Evolutionary conservation across 2,329 filamentous ascomycete genomes (phyloP).

Genomic region (Teratosphaeria gauchensis): DNA sequence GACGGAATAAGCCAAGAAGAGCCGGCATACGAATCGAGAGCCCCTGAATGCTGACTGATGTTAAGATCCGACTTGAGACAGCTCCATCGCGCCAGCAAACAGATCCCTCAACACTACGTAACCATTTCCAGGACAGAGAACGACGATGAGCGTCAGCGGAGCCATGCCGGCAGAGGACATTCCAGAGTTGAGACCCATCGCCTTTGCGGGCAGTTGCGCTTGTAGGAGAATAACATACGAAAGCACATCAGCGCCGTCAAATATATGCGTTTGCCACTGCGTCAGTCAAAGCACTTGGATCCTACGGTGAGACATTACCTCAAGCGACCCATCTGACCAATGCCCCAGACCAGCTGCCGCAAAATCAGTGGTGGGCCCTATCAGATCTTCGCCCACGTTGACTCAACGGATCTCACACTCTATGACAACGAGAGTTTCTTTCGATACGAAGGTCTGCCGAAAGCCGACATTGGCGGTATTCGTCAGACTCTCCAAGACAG

Average conservation of each 20-base stretch:
- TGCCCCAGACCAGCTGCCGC: slow-evolving; percentile 10
- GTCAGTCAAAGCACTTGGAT: neutral
- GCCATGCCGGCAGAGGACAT: neutral
- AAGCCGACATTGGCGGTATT: slow-evolving; percentile 9
- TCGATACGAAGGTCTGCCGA: slow-evolving; percentile 13
- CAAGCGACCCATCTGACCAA: neutral
- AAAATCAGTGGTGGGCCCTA: slow-evolving; percentile 15
- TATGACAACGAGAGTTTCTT: slow-evolving; percentile 11
- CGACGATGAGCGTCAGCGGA: neutral
- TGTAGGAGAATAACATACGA: slow-evolving; percentile 16
- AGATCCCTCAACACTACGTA: too few species aligned
- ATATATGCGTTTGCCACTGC: neutral
- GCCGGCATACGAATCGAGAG: too few species aligned
- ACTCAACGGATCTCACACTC: slow-evolving; percentile 6
- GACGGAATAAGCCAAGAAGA: too few species aligned
- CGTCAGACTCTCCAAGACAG: slow-evolving; percentile 8
- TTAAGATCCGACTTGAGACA: too few species aligned
- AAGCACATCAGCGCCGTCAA: slow-evolving; percentile 1
- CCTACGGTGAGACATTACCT: neutral
- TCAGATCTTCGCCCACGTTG: slow-evolving; percentile 12
- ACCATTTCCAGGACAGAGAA: too few species aligned
- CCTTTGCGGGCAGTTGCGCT: slow-evolving; percentile 15
- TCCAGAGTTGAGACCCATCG: neutral
- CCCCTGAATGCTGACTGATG: too few species aligned
- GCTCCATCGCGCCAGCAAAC: too few species aligned